Conservation (phyloP, 2,329 filamentous ascomycete species). For the Calonectria crousiana region DNA sequence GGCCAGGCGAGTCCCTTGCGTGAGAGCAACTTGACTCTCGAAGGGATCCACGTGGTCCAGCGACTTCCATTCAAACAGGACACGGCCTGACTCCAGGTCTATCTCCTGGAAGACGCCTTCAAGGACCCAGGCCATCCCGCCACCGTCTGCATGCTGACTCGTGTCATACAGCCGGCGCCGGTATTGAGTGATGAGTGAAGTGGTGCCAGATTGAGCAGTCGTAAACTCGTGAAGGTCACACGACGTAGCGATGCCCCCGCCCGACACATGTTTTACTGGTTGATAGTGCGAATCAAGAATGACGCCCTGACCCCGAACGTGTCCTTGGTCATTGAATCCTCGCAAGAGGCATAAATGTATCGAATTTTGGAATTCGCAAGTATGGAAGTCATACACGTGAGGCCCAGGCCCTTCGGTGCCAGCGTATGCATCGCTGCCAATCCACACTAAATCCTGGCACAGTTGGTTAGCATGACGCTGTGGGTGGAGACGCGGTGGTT, state of each 20-base stretch:
- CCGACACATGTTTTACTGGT: neutral
- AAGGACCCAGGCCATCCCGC: neutral
- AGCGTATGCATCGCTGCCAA: neutral
- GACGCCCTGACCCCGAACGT: neutral
- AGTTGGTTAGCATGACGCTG: neutral
- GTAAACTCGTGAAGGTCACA: neutral
- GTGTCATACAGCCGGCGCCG: neutral
- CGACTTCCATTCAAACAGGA: neutral
- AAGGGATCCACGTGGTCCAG: neutral
- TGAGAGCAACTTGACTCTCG: neutral
- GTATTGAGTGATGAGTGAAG: neutral
- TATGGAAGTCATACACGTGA: neutral
- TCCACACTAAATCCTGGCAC: neutral
- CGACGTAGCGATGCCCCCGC: neutral
- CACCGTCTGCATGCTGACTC: too few species aligned
- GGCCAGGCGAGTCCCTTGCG: neutral
- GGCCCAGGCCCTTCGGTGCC: neutral
- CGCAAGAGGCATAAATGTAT: neutral
- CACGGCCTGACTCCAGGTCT: neutral
- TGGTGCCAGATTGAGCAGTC: neutral
- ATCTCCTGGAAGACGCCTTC: neutral
- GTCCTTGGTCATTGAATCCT: conserved; percentile 6
- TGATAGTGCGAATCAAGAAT: conserved; percentile 10
- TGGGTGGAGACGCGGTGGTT: too few species aligned
- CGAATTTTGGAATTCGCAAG: neutral